Base-by-base conservation (phyloP, 1,139 yeast genomes). In the Meyerozyma guilliermondii region DNA sequence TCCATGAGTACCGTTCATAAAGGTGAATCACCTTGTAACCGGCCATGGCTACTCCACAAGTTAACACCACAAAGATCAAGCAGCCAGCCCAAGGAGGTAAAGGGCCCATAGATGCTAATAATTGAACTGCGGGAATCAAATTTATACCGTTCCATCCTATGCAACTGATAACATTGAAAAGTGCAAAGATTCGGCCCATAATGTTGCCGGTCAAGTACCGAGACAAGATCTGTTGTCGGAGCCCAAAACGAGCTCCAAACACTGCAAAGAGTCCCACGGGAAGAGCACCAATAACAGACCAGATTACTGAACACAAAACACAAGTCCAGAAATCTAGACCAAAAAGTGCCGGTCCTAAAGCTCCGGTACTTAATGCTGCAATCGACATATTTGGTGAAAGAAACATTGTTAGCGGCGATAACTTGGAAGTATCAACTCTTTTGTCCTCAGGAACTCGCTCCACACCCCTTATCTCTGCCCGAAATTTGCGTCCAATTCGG, bases 391-490 rank as follows among this genome's bases (percentile, higher is more conserved):
- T 63, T 33, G 68, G 67, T 3, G 66, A 56, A 14, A 62, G 51
- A 46, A 59, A 63, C 52, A 63, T 58, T 10, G 64, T 54, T 43
- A 62, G 54, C 8, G 67, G 60, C 1, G 57, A 47, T 11, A 55
- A 43, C 43, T 55, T 54, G 10, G 55, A 49, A 2, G 45, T 48
- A 24, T 60, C 63, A 6, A 56, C 55, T 55, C 75, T 64, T 51
- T 71, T 66, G 26, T 65, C 68, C 40, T 72, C 78, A 0, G 68
- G 60, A 20, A 75, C 67, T 43, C 76, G 64, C 49, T 74, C 76
- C 38, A 75, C 62, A 52, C 79, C 78, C 50, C 73, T 65, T 34
- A 63, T 65, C 52, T 73, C 79, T 14, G 77, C 76, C 39, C 68
- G 64, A 36, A 71, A 49, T 33, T 52, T 46, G 30, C 58, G 51